These are phyloP conservation scores for Neofusicoccum kwambonambiense DNA, from an alignment of 2,329 filamentous ascomycete species.

Conservation along the genomic window DNA sequence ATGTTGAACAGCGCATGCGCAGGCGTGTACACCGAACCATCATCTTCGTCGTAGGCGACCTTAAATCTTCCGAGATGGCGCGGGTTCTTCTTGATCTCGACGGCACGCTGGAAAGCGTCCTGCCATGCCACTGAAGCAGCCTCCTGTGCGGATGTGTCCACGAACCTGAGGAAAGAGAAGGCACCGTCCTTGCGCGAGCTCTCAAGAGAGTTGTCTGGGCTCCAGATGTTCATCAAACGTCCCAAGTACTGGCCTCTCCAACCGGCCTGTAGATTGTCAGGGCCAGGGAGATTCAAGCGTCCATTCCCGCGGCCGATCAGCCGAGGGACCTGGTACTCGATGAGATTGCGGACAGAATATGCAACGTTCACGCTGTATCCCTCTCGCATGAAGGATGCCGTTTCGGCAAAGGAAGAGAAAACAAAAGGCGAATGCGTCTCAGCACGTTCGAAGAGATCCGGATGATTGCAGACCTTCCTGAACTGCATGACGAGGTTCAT, in stretches of 20 bases:
- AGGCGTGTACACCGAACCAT: constrained; percentile 65
- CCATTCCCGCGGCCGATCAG: constrained; percentile 81
- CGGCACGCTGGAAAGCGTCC: constrained; percentile 71
- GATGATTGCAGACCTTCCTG: constrained; percentile 98
- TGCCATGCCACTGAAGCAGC: constrained; percentile 67
- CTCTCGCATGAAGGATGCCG: constrained; percentile 90
- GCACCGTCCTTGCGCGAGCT: constrained; percentile 61
- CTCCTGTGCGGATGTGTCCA: constrained; percentile 73
- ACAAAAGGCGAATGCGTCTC: constrained; percentile 86
- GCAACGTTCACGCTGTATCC: constrained; percentile 74
- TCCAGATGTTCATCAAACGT: constrained; percentile 89
- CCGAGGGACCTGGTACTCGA: constrained; percentile 79
- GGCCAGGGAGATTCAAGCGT: constrained; percentile 70
- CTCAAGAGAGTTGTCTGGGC: constrained; percentile 70
- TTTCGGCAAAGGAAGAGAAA: constrained; percentile 86
- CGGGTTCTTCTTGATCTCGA: constrained; percentile 52
- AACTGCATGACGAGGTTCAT: constrained; percentile 99
- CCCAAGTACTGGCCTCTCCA: constrained; percentile 75
- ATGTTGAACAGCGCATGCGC: constrained; percentile 81
- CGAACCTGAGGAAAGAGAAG: constrained; percentile 90
- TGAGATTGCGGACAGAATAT: constrained; percentile 83
- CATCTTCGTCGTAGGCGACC: constrained; percentile 65
- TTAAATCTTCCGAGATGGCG: constrained; percentile 66
- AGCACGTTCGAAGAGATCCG: constrained; percentile 91
- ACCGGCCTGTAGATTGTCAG: constrained; percentile 71